Percentiles rank a stretch among this genome's conserved stretches.
These are phyloP conservation scores for Calonectria leucothoes DNA, from an alignment of 2,329 filamentous ascomycete genomes.

Conservation along the genomic window DNA sequence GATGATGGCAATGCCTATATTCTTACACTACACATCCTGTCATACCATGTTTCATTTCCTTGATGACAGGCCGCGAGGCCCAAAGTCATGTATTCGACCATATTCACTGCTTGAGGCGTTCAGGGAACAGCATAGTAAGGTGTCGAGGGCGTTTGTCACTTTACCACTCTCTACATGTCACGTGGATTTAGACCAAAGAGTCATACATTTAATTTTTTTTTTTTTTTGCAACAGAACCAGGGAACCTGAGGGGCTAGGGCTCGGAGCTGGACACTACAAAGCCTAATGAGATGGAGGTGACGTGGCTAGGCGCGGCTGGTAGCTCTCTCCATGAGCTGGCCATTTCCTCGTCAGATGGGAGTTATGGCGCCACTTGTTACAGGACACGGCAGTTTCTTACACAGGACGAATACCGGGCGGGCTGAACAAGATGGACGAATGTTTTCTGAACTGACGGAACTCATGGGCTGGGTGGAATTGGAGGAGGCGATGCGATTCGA, in stretches of 20 bases:
- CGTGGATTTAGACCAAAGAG: constrained; percentile 50
- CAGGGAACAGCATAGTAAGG: constrained; percentile 68
- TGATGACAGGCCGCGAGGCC: constrained; percentile 38
- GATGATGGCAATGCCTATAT: constrained; percentile 58
- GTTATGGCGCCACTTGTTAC: constrained; percentile 35
- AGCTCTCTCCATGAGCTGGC: constrained; percentile 31
- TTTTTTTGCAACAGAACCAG: constrained; percentile 40
- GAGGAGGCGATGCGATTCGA: constrained; percentile 23
- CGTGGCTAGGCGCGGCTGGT: constrained; percentile 32
- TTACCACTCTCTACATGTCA: constrained; percentile 50
- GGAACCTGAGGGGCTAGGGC: constrained; percentile 24
- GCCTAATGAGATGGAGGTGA: constrained; percentile 30
- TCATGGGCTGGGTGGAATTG: constrained; percentile 15
- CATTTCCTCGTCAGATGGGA: constrained; percentile 23
- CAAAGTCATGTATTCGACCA: constrained; percentile 63
- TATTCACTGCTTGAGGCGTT: constrained; percentile 64
- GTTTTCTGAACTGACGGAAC: constrained; percentile 10
- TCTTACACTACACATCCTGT: constrained; percentile 36
- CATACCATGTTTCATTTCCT: constrained; percentile 42
- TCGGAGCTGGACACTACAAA: constrained; percentile 33
- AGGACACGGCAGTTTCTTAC: constrained; percentile 29
- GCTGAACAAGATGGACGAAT: constrained; percentile 21
- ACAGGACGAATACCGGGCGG: constrained; percentile 29
- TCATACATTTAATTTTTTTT: constrained; percentile 49
- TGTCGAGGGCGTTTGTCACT: constrained; percentile 64